A percentile compares a stretch with the other conserved stretches of the same genome.
These are phyloP conservation scores for Aspergillus transmontanensis DNA, from an alignment of 2,329 filamentous ascomycete genomes.

Conservation along the genomic window DNA sequence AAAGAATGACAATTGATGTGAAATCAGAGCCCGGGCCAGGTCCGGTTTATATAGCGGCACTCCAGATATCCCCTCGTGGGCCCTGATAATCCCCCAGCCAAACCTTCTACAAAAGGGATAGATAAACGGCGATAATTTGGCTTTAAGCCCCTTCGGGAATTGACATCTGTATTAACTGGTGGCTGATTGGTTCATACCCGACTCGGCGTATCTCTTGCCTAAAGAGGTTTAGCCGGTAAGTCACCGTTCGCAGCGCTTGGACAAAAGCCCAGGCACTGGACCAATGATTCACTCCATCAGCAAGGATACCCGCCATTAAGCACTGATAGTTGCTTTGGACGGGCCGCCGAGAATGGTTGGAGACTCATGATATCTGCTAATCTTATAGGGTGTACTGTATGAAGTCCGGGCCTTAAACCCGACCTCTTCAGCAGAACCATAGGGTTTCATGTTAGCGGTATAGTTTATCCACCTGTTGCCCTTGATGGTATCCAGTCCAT, in stretches of 20 bases:
- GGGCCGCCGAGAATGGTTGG: too few relatives aligned
- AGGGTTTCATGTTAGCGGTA: too few relatives aligned
- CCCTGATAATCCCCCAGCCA: not conserved
- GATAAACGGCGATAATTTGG: not conserved
- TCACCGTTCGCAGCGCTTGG: too few relatives aligned
- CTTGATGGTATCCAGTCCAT: too few relatives aligned
- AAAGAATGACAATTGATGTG: not conserved
- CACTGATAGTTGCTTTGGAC: not conserved
- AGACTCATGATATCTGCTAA: too few relatives aligned
- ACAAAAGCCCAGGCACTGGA: too few relatives aligned
- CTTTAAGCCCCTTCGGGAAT: not conserved
- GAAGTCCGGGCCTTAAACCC: too few relatives aligned
- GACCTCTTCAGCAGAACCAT: too few relatives aligned
- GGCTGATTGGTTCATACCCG: conserved; percentile 12
- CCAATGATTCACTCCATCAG: too few relatives aligned
- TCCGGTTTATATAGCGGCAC: conserved; percentile 1
- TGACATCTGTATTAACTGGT: not conserved
- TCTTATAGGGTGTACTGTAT: too few relatives aligned
- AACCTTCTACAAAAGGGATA: not conserved
- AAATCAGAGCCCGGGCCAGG: not conserved
- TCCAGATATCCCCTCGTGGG: not conserved
- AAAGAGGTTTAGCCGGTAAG: not conserved
- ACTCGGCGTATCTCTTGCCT: conserved; percentile 19
- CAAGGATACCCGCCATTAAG: too few relatives aligned
- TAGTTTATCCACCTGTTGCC: too few relatives aligned